Conservation (phyloP, 257 asterid species). For the Solanum sitiens region DNA sequence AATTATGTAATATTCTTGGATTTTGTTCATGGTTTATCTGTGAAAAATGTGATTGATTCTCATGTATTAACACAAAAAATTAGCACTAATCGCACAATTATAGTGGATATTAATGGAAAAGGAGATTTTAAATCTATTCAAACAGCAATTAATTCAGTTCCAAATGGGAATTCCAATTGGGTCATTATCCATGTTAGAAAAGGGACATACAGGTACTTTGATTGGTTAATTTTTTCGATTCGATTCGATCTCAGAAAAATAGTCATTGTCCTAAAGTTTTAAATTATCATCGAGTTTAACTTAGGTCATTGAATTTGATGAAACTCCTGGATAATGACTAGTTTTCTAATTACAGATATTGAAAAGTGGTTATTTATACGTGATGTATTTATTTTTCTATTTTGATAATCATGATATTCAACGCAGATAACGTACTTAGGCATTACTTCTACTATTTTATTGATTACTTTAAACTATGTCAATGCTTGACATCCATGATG, state of each 20-base stretch:
- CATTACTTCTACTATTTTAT: background rate
- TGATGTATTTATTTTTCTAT: background rate
- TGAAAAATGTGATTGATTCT: slow-evolving; percentile 34
- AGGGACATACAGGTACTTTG: slow-evolving; percentile 61
- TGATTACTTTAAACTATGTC: background rate
- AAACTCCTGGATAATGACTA: background rate
- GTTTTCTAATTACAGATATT: too few species aligned
- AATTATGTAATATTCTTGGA: slow-evolving; percentile 8
- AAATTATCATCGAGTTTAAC: too few species aligned
- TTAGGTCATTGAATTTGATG: background rate
- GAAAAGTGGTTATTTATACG: background rate
- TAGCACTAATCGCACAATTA: slow-evolving; percentile 20
- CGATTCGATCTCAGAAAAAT: background rate
- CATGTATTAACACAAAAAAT: slow-evolving; percentile 30
- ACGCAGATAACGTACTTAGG: background rate
- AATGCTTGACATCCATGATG: background rate
- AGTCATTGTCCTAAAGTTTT: background rate
- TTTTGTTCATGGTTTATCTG: slow-evolving; percentile 27
- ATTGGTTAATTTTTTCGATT: background rate
- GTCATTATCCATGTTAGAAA: slow-evolving; percentile 40
- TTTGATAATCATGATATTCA: fast-evolving
- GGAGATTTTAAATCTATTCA: slow-evolving; percentile 61
- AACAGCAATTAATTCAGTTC: slow-evolving; percentile 62
- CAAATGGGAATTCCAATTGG: slow-evolving; percentile 65
- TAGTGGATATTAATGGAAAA: slow-evolving; percentile 48